Conservation (phyloP, 257 asterid genomes). For the Solanum pimpinellifolium region DNA sequence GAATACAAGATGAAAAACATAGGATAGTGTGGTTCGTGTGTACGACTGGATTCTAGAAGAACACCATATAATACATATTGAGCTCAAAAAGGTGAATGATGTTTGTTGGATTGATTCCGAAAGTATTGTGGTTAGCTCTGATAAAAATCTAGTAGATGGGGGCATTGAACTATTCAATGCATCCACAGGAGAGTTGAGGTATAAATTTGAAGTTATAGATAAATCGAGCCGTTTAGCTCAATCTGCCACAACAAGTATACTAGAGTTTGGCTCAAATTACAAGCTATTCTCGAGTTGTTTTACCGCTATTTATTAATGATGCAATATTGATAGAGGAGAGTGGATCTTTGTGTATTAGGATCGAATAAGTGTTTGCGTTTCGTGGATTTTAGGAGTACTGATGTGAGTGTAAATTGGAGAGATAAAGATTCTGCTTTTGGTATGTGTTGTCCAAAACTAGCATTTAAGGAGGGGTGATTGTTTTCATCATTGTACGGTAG, state of each 20-base stretch:
- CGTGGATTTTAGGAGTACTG: conserved; percentile 49
- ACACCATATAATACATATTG: conserved; percentile 55
- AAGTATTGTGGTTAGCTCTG: conserved; percentile 58
- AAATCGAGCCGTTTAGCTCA: not conserved
- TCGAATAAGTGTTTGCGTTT: conserved; percentile 75
- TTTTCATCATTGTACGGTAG: conserved; percentile 72
- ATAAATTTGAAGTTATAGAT: conserved; percentile 47
- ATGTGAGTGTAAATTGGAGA: conserved; percentile 68
- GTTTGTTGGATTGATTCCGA: conserved; percentile 55
- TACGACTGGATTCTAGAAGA: conserved; percentile 83
- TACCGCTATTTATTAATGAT: conserved; percentile 1
- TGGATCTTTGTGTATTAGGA: conserved; percentile 32
- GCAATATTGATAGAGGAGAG: conserved; percentile 37
- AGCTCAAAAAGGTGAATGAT: conserved; percentile 72
- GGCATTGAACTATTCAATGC: conserved; percentile 65
- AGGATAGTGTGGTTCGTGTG: conserved; percentile 73
- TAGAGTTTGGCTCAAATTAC: no score
- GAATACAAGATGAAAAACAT: no score
- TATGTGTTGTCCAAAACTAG: conserved; percentile 59
- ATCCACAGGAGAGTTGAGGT: conserved; percentile 43
- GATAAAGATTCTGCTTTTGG: conserved; percentile 7
- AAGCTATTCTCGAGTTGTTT: no score
- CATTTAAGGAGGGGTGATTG: conserved; percentile 57
- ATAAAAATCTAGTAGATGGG: conserved; percentile 55
- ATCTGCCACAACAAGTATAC: no score